A percentile compares a stretch with the other conserved stretches of the same genome.
phyloP scores from a whole-genome alignment of 805 yeast species.

The Pichia heedii region DNA sequence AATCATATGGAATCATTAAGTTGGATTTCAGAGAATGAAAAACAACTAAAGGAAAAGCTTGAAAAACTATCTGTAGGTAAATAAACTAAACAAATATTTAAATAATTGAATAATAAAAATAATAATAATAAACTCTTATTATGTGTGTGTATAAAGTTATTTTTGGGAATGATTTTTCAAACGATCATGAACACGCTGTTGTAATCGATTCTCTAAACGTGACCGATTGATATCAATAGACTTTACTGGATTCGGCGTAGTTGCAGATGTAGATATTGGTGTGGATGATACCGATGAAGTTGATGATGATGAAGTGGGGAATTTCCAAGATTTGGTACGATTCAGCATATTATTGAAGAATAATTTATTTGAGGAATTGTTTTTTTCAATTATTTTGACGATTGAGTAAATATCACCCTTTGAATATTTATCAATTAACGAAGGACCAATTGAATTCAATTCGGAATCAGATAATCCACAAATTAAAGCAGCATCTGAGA shows the following conservation, averaged over 20 bases:
- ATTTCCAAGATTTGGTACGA: slow-evolving; percentile 6
- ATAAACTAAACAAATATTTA: too few species aligned
- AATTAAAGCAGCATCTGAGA: slow-evolving; percentile 8
- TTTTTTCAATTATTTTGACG: neutral
- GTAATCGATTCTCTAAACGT: slow-evolving; percentile 39
- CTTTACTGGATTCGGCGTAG: neutral
- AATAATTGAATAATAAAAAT: neutral
- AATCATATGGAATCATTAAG: slow-evolving; percentile 84
- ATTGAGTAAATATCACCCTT: slow-evolving; percentile 7
- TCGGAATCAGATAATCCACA: slow-evolving; percentile 9
- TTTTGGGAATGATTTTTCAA: slow-evolving; percentile 18
- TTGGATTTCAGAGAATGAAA: slow-evolving; percentile 73
- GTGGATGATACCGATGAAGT: neutral
- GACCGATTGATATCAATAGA: slow-evolving; percentile 35
- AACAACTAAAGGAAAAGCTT: slow-evolving; percentile 57
- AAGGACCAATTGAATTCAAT: slow-evolving; percentile 4
- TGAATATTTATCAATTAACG: slow-evolving; percentile 6
- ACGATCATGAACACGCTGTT: slow-evolving; percentile 32
- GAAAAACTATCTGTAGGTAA: slow-evolving; percentile 25
- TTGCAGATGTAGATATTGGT: too few species aligned
- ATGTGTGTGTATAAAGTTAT: neutral
- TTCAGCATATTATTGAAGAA: slow-evolving; percentile 4
- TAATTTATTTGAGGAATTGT: neutral
- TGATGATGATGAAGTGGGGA: neutral
- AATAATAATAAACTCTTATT: too few species aligned